Percentiles rank a stretch among this genome's conserved stretches.
phyloP scores from a whole-genome alignment of 768 basidiomycete genomes.

The Podaxis sp. region DNA sequence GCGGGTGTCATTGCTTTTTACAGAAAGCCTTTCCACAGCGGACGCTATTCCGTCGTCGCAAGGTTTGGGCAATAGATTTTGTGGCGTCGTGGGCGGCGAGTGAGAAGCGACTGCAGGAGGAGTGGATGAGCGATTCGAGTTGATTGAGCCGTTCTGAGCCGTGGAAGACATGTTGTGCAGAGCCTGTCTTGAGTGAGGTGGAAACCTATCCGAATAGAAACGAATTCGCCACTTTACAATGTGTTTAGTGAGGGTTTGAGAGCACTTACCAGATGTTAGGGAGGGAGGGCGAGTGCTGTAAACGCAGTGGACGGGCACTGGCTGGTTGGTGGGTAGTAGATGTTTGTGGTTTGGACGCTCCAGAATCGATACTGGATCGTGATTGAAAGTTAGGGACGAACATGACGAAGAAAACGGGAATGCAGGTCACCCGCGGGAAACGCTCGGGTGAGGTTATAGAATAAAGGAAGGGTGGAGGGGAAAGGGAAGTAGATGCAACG shows the following conservation, averaged over 20 bases:
- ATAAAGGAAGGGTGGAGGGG: conserved; percentile 22
- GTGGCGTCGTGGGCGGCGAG: conserved; percentile 18
- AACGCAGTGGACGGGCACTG: conserved; percentile 40
- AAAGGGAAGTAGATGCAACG: conserved; percentile 18
- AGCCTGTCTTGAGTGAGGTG: conserved; percentile 43
- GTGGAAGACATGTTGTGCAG: conserved; percentile 27
- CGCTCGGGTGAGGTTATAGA: conserved; percentile 32
- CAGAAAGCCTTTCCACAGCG: conserved; percentile 19
- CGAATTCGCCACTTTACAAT: not conserved
- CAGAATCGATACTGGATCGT: conserved; percentile 12
- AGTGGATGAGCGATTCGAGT: conserved; percentile 31
- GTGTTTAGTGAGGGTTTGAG: not conserved
- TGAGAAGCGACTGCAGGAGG: conserved; percentile 22
- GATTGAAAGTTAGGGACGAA: conserved; percentile 23
- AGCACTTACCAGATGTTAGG: conserved; percentile 61
- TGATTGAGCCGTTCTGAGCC: conserved; percentile 24
- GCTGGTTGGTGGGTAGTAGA: conserved; percentile 17
- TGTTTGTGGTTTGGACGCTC: conserved; percentile 14
- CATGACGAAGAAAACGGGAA: conserved; percentile 30
- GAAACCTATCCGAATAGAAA: conserved; percentile 35
- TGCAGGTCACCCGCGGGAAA: conserved; percentile 33
- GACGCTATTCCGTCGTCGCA: conserved; percentile 24
- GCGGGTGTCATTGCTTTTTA: conserved; percentile 14
- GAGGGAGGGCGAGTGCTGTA: conserved; percentile 66
- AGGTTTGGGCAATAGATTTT: conserved; percentile 5